Evolutionary conservation across 257 asterid genomes (phyloP), one percentile per base, ranked within the genome.

Genomic region (Salvia splendens): DNA sequence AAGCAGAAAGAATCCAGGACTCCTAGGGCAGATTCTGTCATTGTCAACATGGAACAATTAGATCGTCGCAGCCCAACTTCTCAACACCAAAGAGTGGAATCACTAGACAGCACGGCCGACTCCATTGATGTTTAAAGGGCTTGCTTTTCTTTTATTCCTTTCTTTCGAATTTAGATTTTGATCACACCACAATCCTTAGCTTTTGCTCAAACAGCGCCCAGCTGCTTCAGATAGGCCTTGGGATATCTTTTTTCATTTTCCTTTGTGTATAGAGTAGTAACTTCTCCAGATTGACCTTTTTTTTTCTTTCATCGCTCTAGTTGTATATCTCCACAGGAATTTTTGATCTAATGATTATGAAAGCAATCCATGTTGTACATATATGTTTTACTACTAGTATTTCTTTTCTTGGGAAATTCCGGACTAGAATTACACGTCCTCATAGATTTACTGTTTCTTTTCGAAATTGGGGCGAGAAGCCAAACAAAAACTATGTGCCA

Each of bases 81-180:
- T 38, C 81, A 79, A 57, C 97, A 83, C 52, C 71, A 71, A 67
- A 80, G 93, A 30, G 83, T 47, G 4, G 95, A 89, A 75, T 92
- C 98, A 20, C 16, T 73, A 72, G 93, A 82, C 69, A 89, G 96
- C 82, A 79, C 71, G 16, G 77, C 84, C 47, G 96, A 87, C 43
- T 89, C 96, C 0, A 16, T 77, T 65, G 95, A 85, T 61, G 84
- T 83, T 58, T 92, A 62, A 76, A 38, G n/a, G 67, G 40, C 45
- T 59, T 51, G 38, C 30, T 41, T n/a, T 38, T 41, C 68, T 53
- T n/a, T 11, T 28, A 3, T 30, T 38, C 9, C 46, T 62, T 33
- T 17, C 45, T 32, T 35, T 57, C 8, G 47, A 8, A 46, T 45
- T 43, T 59, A 48, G 48, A 20, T 65, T 73, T 79, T 73, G 61